A percentile compares a stretch with the other conserved stretches of the same genome.
phyloP scores from a whole-genome alignment of 176 grass and related monocot genomes.

The Bolboschoenus planiculmis region DNA sequence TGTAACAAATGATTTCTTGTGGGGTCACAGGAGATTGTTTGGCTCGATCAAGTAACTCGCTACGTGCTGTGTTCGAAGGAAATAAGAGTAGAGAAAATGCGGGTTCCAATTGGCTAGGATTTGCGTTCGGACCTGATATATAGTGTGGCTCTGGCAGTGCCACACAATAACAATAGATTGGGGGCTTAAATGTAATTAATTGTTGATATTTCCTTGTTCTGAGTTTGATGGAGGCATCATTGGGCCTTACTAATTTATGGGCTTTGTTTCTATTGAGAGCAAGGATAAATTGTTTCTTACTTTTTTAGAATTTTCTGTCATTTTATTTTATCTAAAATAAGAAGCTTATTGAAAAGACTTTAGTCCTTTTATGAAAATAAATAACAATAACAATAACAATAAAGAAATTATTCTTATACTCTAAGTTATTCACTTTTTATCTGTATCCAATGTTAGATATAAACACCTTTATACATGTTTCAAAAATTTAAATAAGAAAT shows the following conservation, averaged over 20 bases:
- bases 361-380: no score
- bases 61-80: neutral
- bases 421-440: no score
- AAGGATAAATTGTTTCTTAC: neutral
- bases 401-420: no score
- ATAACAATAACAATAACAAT: no score
- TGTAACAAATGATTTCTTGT: neutral
- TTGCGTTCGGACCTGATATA: neutral
- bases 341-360: no score
- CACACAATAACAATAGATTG: neutral
- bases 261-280: neutral
- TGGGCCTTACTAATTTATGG: neutral
- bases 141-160: slow-evolving; percentile 2
- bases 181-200: neutral
- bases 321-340: neutral
- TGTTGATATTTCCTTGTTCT: neutral
- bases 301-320: neutral
- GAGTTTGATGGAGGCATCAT: neutral
- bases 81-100: neutral
- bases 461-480: no score
- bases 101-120: neutral
- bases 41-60: neutral
- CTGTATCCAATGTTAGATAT: no score
- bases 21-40: no score
- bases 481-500: no score